Conservation (phyloP, 2,329 filamentous ascomycete genomes). For the Phialemonium atrogriseum region DNA sequence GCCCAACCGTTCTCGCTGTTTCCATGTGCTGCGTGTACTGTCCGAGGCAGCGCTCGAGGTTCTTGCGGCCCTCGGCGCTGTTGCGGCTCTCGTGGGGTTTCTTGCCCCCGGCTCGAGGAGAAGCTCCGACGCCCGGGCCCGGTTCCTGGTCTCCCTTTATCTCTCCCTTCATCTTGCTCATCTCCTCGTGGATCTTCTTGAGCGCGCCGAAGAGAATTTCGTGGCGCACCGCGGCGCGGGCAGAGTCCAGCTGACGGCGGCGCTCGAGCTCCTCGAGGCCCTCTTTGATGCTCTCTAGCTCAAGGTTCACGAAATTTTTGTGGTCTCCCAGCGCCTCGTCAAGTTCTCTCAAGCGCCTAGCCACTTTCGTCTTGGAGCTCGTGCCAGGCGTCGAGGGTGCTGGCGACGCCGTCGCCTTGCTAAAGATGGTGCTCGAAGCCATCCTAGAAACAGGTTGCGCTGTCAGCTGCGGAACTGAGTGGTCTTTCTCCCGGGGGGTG, state of each 20-base stretch:
- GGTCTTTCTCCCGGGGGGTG: too few species aligned
- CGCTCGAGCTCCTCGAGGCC: constrained; percentile 6
- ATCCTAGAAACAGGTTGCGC: too few species aligned
- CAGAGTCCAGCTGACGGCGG: constrained; percentile 6
- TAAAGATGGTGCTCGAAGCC: too few species aligned
- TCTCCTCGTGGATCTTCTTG: constrained; percentile 9
- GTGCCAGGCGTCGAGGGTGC: too few species aligned
- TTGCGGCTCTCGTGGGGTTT: background rate
- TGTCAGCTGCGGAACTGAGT: too few species aligned
- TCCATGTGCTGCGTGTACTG: constrained; percentile 10
- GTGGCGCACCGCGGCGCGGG: constrained; percentile 10
- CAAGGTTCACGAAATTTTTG: too few species aligned
- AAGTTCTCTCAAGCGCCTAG: too few species aligned
- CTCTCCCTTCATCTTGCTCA: constrained; percentile 2
- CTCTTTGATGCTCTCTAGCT: background rate
- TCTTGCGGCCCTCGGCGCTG: constrained; percentile 6
- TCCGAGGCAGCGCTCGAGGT: constrained; percentile 9
- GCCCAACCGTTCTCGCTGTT: constrained; percentile 5
- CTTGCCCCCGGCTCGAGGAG: background rate
- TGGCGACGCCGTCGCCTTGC: too few species aligned
- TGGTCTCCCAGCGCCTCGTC: too few species aligned
- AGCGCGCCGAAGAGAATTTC: constrained; percentile 12
- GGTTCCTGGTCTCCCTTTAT: background rate
- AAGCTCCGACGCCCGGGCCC: background rate
- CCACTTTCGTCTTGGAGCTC: too few species aligned